Conservation (phyloP, 2,329 filamentous ascomycete genomes). For the Cadophora luteo-olivacea region DNA sequence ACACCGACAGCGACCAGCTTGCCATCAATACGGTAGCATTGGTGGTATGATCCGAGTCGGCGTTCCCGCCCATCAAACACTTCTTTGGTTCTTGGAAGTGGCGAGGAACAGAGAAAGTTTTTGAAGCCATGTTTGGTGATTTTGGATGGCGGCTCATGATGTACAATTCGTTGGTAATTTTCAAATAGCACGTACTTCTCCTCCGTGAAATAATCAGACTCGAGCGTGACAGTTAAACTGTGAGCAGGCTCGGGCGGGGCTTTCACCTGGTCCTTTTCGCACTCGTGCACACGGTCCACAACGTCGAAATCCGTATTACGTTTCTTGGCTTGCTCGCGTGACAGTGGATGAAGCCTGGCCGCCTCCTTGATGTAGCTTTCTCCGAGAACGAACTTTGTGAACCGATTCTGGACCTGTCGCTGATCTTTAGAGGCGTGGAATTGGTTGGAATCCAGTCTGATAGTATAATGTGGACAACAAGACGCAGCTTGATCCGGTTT, state of each 20-base stretch:
- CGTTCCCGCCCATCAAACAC: constrained; percentile 58
- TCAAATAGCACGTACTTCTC: constrained; percentile 78
- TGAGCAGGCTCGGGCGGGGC: constrained; percentile 70
- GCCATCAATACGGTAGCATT: constrained; percentile 82
- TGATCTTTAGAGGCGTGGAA: constrained; percentile 76
- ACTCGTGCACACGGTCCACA: constrained; percentile 70
- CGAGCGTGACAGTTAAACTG: constrained; percentile 71
- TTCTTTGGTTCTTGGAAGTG: constrained; percentile 56
- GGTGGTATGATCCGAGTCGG: constrained; percentile 76
- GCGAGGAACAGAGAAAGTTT: constrained; percentile 77
- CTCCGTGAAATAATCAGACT: constrained; percentile 72
- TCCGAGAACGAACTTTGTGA: constrained; percentile 75
- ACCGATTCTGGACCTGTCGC: constrained; percentile 76
- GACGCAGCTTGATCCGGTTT: constrained; percentile 76
- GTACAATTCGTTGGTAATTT: constrained; percentile 78
- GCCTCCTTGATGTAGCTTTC: constrained; percentile 70
- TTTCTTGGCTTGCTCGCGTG: constrained; percentile 68
- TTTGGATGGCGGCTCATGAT: constrained; percentile 67
- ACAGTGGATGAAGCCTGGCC: constrained; percentile 68
- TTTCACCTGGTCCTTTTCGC: constrained; percentile 56
- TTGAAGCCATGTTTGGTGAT: constrained; percentile 69
- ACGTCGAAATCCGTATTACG: constrained; percentile 74
- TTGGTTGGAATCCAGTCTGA: constrained; percentile 70
- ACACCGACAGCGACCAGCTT: constrained; percentile 78
- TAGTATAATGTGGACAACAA: constrained; percentile 92